Percentiles rank a stretch among this genome's conserved stretches.
Evolutionary conservation across 352 stramenopile species (phyloP).

Genomic region (Phytophthora citricola): DNA sequence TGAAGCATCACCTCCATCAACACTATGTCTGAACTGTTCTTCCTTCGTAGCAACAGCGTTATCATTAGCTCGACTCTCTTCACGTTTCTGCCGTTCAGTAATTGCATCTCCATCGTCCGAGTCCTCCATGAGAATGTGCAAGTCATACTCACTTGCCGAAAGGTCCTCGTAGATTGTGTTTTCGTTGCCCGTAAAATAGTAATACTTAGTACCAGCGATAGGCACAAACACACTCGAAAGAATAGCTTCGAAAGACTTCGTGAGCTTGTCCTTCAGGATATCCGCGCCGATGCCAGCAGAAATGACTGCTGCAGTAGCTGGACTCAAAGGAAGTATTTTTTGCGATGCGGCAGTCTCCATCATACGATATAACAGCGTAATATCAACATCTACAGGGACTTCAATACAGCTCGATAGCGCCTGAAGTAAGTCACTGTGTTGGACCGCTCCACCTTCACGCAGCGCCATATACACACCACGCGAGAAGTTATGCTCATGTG

Average conservation of each 20-base stretch:
- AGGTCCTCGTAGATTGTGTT: constrained; percentile 62
- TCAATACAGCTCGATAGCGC: constrained; percentile 87
- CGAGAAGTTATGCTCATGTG: constrained; percentile 90
- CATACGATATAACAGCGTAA: constrained; percentile 88
- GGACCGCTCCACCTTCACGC: constrained; percentile 70
- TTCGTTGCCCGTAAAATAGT: constrained; percentile 81
- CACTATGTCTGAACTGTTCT: constrained; percentile 14
- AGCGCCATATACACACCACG: constrained; percentile 86
- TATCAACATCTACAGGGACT: constrained; percentile 86
- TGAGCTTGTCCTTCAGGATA: constrained; percentile 67
- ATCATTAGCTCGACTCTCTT: constrained; percentile 3
- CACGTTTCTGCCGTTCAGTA: constrained; percentile 17
- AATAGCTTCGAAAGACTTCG: constrained; percentile 78
- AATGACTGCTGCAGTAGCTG: constrained; percentile 42
- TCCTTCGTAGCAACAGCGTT: constrained; percentile 1
- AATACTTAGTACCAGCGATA: constrained; percentile 84
- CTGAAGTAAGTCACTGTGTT: constrained; percentile 88
- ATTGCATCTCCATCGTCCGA: constrained; percentile 40
- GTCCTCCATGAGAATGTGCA: constrained; percentile 75
- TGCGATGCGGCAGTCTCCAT: constrained; percentile 55
- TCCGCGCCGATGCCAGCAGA: constrained; percentile 51
- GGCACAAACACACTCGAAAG: constrained; percentile 61
- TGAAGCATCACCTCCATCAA: constrained; percentile 4
- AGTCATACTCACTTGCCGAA: constrained; percentile 60
- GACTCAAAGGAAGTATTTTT: constrained; percentile 35